Conservation (phyloP, 164 flowering plant genomes). For the Stephania japonica region DNA sequence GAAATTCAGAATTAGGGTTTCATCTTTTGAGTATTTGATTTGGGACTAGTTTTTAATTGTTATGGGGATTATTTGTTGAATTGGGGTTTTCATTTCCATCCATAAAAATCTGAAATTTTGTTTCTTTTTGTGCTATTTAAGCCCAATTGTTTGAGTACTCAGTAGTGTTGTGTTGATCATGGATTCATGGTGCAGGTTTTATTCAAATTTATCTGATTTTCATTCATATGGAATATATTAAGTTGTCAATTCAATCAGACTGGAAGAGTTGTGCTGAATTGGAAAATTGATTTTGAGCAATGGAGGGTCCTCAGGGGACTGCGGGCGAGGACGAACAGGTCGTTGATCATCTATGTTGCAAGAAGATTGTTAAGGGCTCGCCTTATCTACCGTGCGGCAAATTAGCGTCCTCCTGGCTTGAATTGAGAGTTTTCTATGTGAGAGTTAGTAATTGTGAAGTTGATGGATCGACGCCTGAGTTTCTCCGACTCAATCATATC, state of each 20-base stretch:
- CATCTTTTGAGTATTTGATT: too few species aligned
- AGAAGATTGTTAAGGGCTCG: conserved; percentile 18
- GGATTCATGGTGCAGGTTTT: conserved; percentile 13
- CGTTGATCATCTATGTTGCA: conserved; percentile 25
- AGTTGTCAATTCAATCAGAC: conserved; percentile 13
- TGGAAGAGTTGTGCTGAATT: conserved; percentile 23
- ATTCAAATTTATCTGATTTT: conserved; percentile 10
- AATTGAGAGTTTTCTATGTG: conserved; percentile 76
- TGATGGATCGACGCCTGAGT: conserved; percentile 62
- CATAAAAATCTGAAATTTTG: too few species aligned
- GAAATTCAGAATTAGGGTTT: too few species aligned
- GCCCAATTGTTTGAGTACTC: too few species aligned
- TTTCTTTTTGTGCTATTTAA: too few species aligned
- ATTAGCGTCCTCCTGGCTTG: conserved; percentile 55
- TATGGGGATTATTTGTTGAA: too few species aligned
- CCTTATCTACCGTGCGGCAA: conserved; percentile 26
- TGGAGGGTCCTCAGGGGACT: conserved; percentile 29
- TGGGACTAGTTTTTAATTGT: too few species aligned
- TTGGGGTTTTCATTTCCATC: too few species aligned
- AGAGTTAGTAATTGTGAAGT: conserved; percentile 61
- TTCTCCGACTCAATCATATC: conserved; percentile 62
- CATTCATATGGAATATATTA: conserved; percentile 12
- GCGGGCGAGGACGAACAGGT: conserved; percentile 28
- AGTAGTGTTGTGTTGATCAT: too few species aligned
- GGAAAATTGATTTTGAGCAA: conserved; percentile 15